Evolutionary conservation across 192 early-diverging fungal genomes (phyloP).

Genomic region (Backusella westeae): DNA sequence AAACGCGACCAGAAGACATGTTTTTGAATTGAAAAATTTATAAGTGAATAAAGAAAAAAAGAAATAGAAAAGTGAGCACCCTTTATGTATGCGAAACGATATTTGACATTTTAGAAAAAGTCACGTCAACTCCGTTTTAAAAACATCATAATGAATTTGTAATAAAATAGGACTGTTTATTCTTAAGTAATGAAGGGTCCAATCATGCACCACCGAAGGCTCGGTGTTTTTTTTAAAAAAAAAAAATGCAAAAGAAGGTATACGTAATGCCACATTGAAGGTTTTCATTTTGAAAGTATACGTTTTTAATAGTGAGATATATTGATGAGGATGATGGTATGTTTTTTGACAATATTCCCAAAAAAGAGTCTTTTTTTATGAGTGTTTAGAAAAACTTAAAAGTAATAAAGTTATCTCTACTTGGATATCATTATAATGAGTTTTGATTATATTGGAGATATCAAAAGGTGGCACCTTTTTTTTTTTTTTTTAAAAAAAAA

Average conservation of each 20-base stretch:
- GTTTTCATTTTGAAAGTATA: no score
- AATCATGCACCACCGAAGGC: not conserved
- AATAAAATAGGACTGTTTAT: slow-evolving; percentile 5
- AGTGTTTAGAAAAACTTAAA: no score
- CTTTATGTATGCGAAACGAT: not conserved
- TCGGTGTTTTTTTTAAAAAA: not conserved
- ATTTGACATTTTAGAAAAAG: not conserved
- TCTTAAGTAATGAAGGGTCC: not conserved
- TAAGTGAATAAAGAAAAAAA: not conserved
- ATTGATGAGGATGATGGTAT: no score
- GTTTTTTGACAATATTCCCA: no score
- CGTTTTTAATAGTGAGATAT: no score
- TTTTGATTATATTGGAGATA: no score
- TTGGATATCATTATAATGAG: no score
- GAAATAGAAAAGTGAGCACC: not conserved
- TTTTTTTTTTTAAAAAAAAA: no score
- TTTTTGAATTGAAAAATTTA: not conserved
- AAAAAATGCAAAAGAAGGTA: not conserved
- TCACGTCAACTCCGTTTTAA: not conserved
- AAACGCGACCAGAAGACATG: slow-evolving; percentile 3
- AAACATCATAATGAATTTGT: not conserved
- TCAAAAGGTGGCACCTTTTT: no score
- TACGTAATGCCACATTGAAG: not conserved
- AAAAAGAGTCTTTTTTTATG: no score
- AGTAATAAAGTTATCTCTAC: no score